Conservation (phyloP, 1,139 yeast species). For the Wickerhamomyces sp. region DNA sequence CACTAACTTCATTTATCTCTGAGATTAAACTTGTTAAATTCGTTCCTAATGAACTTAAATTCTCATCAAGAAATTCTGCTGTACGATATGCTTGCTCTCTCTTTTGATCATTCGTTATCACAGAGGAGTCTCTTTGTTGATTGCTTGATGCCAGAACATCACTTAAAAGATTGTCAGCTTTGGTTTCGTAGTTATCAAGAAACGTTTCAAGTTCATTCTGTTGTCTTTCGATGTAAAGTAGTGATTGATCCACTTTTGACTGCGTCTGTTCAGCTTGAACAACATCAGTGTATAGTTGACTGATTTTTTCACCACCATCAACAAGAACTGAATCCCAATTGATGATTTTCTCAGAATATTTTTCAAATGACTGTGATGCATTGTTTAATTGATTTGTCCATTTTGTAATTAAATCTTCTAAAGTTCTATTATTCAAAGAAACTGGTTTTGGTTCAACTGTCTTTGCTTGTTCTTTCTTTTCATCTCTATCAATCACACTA, state of each 20-base stretch:
- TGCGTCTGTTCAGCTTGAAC: conserved; percentile 83
- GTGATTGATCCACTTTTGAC: conserved; percentile 77
- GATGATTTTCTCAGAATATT: conserved; percentile 71
- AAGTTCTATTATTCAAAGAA: conserved; percentile 81
- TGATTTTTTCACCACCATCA: conserved; percentile 79
- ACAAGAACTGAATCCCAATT: conserved; percentile 85
- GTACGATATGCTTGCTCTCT: conserved; percentile 86
- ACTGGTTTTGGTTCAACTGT: conserved; percentile 62
- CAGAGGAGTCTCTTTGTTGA: conserved; percentile 20
- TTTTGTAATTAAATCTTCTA: conserved; percentile 86
- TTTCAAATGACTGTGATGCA: conserved; percentile 68
- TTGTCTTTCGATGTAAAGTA: conserved; percentile 82
- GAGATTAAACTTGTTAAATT: conserved; percentile 71
- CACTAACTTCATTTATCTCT: conserved; percentile 85
- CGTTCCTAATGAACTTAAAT: conserved; percentile 69
- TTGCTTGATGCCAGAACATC: conserved; percentile 33
- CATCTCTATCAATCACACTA: conserved; percentile 19
- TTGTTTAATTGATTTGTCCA: conserved; percentile 86
- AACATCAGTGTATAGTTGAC: conserved; percentile 73
- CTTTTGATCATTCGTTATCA: conserved; percentile 58
- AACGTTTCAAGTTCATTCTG: conserved; percentile 86
- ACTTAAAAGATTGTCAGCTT: conserved; percentile 58
- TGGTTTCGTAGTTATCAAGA: conserved; percentile 79
- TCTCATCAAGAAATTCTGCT: conserved; percentile 82
- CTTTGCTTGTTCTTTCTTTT: conserved; percentile 28